Percentiles rank a stretch among this genome's conserved stretches.
phyloP scores from a whole-genome alignment of 2,329 filamentous ascomycete species.

The Fusarium sp. region DNA sequence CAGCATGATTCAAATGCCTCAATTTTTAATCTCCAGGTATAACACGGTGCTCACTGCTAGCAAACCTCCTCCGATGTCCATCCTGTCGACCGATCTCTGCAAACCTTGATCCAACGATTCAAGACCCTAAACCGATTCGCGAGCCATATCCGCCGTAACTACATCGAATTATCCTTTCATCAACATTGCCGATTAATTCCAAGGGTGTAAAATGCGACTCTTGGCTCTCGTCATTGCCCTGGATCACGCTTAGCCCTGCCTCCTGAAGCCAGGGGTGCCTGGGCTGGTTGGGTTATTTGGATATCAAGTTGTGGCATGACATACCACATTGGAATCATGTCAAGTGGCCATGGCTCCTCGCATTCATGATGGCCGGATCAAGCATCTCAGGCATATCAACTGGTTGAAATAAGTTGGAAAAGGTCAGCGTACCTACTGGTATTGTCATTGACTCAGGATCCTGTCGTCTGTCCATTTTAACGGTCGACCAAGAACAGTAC shows the following conservation, averaged over 20 bases:
- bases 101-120: background rate
- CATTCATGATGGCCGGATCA: background rate
- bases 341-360: background rate
- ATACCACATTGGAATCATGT: background rate
- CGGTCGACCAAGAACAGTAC: background rate
- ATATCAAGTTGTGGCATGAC: conserved; percentile 1
- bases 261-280: conserved; percentile 33
- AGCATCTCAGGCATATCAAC: background rate
- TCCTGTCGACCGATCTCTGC: background rate
- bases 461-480: background rate
- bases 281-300: background rate
- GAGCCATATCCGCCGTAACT: background rate
- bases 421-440: background rate
- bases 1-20: background rate
- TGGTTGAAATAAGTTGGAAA: background rate
- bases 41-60: background rate
- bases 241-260: background rate
- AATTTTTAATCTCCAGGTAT: background rate
- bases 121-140: background rate
- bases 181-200: background rate
- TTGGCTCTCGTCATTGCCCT: background rate
- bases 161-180: background rate
- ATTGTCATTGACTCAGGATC: background rate
- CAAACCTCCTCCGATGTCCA: background rate
- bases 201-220: background rate